Conservation (phyloP, 768 basidiomycete genomes). For the Antrodiella citrinella region DNA sequence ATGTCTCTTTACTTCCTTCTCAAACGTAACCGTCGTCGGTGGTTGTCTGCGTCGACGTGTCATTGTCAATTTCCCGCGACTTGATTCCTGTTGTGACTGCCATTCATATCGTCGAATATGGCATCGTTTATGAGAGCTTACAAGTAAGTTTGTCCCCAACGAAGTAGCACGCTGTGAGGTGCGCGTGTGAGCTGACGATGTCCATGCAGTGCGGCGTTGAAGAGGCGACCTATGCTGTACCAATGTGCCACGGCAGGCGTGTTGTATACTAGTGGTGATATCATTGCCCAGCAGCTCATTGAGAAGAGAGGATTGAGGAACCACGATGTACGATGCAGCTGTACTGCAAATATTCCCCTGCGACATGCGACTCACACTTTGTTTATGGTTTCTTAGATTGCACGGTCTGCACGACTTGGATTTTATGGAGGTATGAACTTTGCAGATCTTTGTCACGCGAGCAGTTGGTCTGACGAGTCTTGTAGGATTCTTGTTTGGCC, state of each 20-base stretch:
- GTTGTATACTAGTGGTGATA: constrained; percentile 68
- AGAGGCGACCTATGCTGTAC: constrained; percentile 52
- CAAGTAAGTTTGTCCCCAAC: constrained; percentile 22
- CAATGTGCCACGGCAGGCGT: constrained; percentile 59
- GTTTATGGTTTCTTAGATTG: constrained; percentile 29
- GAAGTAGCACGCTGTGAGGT: neutral
- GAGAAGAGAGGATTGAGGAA: constrained; percentile 54
- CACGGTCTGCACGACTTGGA: constrained; percentile 53
- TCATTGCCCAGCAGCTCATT: constrained; percentile 81
- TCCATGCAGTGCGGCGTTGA: constrained; percentile 41
- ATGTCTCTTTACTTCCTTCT: neutral
- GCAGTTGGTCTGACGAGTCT: too few relatives aligned
- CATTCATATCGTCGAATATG: constrained; percentile 6
- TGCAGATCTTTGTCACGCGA: constrained; percentile 14
- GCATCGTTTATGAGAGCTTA: constrained; percentile 30
- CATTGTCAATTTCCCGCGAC: neutral
- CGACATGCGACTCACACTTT: neutral
- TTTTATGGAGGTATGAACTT: constrained; percentile 69
- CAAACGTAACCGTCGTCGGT: neutral
- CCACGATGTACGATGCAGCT: constrained; percentile 57
- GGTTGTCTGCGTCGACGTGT: neutral
- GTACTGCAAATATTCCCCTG: neutral
- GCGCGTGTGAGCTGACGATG: neutral
- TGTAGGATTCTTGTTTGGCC: constrained; percentile 67
- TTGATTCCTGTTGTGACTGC: too few relatives aligned